These are phyloP conservation scores for Pachyrhizus erosus DNA, from an alignment of 306 rosid genomes.

Conservation along the genomic window DNA sequence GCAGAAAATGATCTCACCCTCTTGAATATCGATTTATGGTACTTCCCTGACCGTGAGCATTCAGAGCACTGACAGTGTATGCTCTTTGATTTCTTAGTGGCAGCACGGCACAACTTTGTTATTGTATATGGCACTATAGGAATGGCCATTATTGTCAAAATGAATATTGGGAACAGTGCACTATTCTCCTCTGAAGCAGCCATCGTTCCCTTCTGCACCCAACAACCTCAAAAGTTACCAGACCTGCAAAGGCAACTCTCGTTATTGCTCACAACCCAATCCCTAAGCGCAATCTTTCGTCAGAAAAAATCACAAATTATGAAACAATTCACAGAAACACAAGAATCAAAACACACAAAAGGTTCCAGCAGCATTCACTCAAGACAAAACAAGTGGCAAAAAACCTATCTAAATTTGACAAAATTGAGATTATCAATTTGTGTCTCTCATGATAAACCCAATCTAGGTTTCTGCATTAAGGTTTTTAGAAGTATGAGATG, in stretches of 20 bases:
- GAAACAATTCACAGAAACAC: conserved; percentile 3
- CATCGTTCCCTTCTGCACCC: conserved; percentile 57
- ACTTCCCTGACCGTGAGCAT: conserved; percentile 85
- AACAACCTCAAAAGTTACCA: conserved; percentile 41
- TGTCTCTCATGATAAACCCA: not conserved
- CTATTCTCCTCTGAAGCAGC: conserved; percentile 92
- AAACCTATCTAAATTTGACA: not conserved
- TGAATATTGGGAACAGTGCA: conserved; percentile 90
- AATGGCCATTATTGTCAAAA: conserved; percentile 94
- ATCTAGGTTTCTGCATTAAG: not conserved
- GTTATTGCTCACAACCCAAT: conserved; percentile 31
- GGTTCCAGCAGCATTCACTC: not conserved
- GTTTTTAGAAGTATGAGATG: not conserved
- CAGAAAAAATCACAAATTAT: conserved; percentile 28
- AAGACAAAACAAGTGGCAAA: not conserved
- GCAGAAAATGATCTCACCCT: conserved; percentile 58
- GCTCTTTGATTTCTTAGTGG: conserved; percentile 83
- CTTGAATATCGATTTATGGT: conserved; percentile 84
- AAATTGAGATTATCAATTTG: not conserved
- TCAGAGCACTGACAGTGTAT: conserved; percentile 93
- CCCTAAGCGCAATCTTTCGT: not conserved
- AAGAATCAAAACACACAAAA: not conserved
- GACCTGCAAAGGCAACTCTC: conserved; percentile 43
- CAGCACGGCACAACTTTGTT: conserved; percentile 73
- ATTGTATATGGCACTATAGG: conserved; percentile 94